Percentiles rank a stretch among this genome's conserved stretches.
Evolutionary conservation across 805 yeast genomes (phyloP).

Genomic region (Yarrowia hollandica): DNA sequence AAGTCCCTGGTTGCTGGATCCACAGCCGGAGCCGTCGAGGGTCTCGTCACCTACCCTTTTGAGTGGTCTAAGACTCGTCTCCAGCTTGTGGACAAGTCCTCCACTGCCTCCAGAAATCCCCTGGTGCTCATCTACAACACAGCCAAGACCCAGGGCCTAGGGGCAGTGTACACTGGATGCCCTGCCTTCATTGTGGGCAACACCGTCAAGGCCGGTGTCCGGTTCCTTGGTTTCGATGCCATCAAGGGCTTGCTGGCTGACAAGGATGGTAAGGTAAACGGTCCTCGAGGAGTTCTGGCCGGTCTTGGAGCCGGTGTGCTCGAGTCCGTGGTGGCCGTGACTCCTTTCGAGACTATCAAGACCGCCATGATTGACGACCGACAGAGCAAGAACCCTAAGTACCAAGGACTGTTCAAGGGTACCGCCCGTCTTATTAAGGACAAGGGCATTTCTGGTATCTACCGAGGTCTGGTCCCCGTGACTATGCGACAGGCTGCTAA

Average conservation of each 20-base stretch:
- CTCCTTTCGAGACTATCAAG: slow-evolving; percentile 95
- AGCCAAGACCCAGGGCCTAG: slow-evolving; percentile 74
- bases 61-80: slow-evolving; percentile 95
- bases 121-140: slow-evolving; percentile 72
- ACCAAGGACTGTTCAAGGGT: slow-evolving; percentile 62
- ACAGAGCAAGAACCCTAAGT: slow-evolving; percentile 72
- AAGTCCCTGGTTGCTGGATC: slow-evolving; percentile 49
- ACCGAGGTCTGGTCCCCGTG: slow-evolving; percentile 88
- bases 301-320: slow-evolving; percentile 97
- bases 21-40: slow-evolving; percentile 60
- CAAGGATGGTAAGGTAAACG: slow-evolving; percentile 81
- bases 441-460: slow-evolving; percentile 78
- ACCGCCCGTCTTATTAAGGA: slow-evolving; percentile 66
- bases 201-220: slow-evolving; percentile 92
- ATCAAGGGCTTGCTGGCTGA: slow-evolving; percentile 78
- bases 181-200: slow-evolving; percentile 96
- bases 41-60: slow-evolving; percentile 88
- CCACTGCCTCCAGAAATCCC: slow-evolving; percentile 72
- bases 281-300: slow-evolving; percentile 88
- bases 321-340: slow-evolving; percentile 89
- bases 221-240: slow-evolving; percentile 89
- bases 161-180: slow-evolving; percentile 87
- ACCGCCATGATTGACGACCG: slow-evolving; percentile 95
- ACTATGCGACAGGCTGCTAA: slow-evolving; percentile 95
- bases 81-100: slow-evolving; percentile 54